Evolutionary conservation across 495 filamentous ascomycete genomes (phyloP).

Genomic region (Neurospora tetrasperma): DNA sequence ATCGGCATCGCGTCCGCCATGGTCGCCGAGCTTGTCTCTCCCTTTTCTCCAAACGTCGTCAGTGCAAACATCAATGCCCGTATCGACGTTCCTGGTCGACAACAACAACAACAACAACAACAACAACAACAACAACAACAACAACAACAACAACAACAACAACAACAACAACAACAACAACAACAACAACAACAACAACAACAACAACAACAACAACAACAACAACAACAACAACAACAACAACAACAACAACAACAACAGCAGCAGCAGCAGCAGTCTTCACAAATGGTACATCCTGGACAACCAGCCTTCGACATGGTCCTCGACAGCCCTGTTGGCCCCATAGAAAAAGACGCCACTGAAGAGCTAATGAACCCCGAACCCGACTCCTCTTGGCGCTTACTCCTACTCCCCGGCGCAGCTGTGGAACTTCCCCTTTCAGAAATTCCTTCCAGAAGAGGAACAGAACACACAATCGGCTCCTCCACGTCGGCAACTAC

Average conservation of each 20-base stretch:
- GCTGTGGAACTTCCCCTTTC: background rate
- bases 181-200: background rate
- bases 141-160: background rate
- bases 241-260: conserved; percentile 7
- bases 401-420: background rate
- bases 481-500: background rate
- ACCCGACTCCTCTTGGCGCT: background rate
- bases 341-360: background rate
- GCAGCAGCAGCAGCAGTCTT: background rate
- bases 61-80: conserved; percentile 1
- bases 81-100: background rate
- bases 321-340: background rate
- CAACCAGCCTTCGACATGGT: background rate
- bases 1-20: conserved; percentile 18
- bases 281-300: background rate
- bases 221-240: conserved; percentile 2
- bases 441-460: background rate
- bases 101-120: background rate
- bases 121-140: conserved; percentile 8
- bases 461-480: background rate
- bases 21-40: conserved; percentile 16
- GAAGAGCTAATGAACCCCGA: background rate
- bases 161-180: conserved; percentile 8
- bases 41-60: conserved; percentile 12
- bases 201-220: conserved; percentile 7